Evolutionary conservation across 306 rosid genomes (phyloP).

Genomic region (Quercus alba): DNA sequence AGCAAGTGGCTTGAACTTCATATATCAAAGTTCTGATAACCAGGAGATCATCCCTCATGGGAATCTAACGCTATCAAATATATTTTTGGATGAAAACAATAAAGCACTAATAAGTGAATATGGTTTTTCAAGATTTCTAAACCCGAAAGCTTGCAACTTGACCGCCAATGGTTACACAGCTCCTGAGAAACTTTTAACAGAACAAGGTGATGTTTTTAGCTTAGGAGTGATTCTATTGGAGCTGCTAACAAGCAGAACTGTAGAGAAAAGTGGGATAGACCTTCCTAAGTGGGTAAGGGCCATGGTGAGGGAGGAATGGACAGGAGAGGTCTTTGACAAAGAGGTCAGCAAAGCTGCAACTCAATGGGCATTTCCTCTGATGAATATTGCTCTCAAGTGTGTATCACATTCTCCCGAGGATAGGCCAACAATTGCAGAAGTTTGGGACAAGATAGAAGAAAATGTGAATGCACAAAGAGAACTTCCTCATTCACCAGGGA

Average conservation of each 20-base stretch:
- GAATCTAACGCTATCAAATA: conserved; percentile 72
- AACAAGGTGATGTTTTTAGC: conserved; percentile 61
- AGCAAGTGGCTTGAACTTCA: conserved; percentile 46
- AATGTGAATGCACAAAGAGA: conserved; percentile 38
- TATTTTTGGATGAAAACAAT: conserved; percentile 52
- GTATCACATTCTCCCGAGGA: conserved; percentile 47
- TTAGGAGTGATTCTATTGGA: conserved; percentile 66
- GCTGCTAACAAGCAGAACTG: conserved; percentile 59
- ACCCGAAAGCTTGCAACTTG: conserved; percentile 35
- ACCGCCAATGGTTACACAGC: conserved; percentile 53
- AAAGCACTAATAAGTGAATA: conserved; percentile 66
- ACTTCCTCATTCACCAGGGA: neutral
- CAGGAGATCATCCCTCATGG: conserved; percentile 58
- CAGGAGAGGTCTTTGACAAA: conserved; percentile 76
- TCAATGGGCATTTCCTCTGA: conserved; percentile 46
- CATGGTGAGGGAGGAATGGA: conserved; percentile 81
- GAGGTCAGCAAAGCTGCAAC: conserved; percentile 39
- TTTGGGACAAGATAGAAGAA: conserved; percentile 52
- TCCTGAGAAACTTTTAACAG: conserved; percentile 57
- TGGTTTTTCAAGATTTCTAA: conserved; percentile 54
- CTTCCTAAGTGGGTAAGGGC: conserved; percentile 78
- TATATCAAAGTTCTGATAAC: conserved; percentile 34
- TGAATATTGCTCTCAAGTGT: conserved; percentile 49
- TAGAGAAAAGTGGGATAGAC: conserved; percentile 50
- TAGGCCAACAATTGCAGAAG: conserved; percentile 49